A percentile compares a stretch with the other conserved stretches of the same genome.
Evolutionary conservation across 1,139 yeast genomes (phyloP).

Genomic region (Taphrina sp.): DNA sequence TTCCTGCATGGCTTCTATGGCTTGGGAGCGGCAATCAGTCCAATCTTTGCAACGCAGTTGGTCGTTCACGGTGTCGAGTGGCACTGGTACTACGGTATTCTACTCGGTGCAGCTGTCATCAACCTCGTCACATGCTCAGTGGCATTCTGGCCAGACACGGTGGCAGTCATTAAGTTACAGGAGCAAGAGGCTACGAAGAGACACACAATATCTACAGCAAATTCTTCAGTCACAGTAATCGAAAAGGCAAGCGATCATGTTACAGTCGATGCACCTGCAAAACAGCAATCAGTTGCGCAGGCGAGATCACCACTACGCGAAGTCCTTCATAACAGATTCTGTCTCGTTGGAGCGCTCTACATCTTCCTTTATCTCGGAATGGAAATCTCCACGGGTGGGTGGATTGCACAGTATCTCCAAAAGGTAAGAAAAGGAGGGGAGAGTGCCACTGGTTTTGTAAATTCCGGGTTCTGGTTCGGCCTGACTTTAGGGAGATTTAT

Average conservation of each 20-base stretch:
- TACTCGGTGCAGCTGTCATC: slow-evolving; percentile 48
- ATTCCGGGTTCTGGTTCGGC: slow-evolving; percentile 74
- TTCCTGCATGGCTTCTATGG: slow-evolving; percentile 62
- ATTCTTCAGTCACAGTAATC: neutral
- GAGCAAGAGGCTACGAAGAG: neutral
- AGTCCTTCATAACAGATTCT: slow-evolving; percentile 22
- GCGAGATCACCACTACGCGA: neutral
- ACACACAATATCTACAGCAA: neutral
- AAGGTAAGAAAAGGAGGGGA: slow-evolving; percentile 55
- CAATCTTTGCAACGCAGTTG: slow-evolving; percentile 58
- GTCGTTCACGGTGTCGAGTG: slow-evolving; percentile 52
- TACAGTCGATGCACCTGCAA: neutral
- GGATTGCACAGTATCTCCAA: slow-evolving; percentile 65
- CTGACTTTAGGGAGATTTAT: slow-evolving; percentile 60
- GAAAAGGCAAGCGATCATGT: neutral
- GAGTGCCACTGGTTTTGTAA: slow-evolving; percentile 57
- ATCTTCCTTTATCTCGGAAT: slow-evolving; percentile 65
- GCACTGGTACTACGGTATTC: slow-evolving; percentile 55
- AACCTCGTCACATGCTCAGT: slow-evolving; percentile 44
- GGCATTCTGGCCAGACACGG: slow-evolving; percentile 47
- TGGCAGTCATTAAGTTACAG: neutral
- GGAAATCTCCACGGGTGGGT: slow-evolving; percentile 68
- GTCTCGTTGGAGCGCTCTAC: slow-evolving; percentile 41
- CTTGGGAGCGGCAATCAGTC: slow-evolving; percentile 61
- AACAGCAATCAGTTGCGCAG: neutral